Percentiles rank a stretch among this genome's conserved stretches.
Evolutionary conservation across 1,284 basidiomycete genomes (phyloP).

Genomic region (Ganoderma sp.): DNA sequence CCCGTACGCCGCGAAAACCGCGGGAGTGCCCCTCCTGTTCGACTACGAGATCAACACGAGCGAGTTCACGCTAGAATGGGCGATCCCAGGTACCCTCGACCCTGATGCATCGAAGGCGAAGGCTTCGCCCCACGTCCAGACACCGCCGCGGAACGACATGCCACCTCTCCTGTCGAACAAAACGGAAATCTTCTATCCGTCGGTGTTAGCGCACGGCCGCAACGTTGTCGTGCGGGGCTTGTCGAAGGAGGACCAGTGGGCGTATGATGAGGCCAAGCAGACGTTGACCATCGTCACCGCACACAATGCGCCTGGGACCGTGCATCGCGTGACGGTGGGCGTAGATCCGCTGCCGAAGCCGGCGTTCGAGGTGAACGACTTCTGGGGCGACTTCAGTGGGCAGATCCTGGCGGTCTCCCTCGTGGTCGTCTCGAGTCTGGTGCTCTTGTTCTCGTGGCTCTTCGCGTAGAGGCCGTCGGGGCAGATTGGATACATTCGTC

Average conservation of each 20-base stretch:
- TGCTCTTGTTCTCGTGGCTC: conserved; percentile 13
- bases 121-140: conserved; percentile 32
- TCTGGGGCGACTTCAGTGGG: conserved; percentile 66
- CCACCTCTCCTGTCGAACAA: conserved; percentile 54
- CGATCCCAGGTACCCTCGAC: conserved; percentile 41
- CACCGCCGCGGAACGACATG: conserved; percentile 49
- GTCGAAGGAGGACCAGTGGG: conserved; percentile 50
- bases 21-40: conserved; percentile 71
- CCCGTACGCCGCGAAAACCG: conserved; percentile 80
- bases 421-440: neutral
- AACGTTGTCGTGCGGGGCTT: conserved; percentile 64
- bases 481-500: neutral
- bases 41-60: conserved; percentile 77
- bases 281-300: conserved; percentile 67
- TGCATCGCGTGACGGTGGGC: conserved; percentile 56
- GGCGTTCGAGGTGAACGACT: conserved; percentile 60
- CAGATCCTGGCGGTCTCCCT: conserved; percentile 16
- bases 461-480: neutral
- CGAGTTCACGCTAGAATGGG: conserved; percentile 67
- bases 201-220: conserved; percentile 60
- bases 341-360: conserved; percentile 60
- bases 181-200: conserved; percentile 85
- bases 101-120: conserved; percentile 11
- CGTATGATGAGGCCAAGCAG: conserved; percentile 65
- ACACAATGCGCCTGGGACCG: conserved; percentile 50